These are phyloP conservation scores for Pholiota molesta DNA, from an alignment of 768 basidiomycete species.

Conservation along the genomic window DNA sequence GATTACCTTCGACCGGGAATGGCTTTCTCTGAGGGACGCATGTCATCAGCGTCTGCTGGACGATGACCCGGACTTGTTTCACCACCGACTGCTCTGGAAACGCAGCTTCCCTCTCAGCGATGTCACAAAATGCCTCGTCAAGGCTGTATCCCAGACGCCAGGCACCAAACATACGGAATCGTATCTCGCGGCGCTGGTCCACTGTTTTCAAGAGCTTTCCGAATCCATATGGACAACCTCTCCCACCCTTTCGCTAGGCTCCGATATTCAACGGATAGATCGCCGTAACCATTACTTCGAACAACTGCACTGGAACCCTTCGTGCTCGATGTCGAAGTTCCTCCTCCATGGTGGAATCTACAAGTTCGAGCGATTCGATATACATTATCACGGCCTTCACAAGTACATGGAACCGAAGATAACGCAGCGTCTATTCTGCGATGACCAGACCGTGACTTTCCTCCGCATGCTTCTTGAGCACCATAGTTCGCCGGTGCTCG, in stretches of 20 bases:
- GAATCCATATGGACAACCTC: background rate
- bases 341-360: background rate
- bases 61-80: background rate
- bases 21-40: constrained; percentile 1
- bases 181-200: constrained; percentile 13
- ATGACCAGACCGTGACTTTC: background rate
- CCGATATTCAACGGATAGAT: background rate
- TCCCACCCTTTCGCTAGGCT: background rate
- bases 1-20: background rate
- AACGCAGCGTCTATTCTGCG: background rate
- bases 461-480: background rate
- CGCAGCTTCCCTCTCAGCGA: constrained; percentile 16
- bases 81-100: background rate
- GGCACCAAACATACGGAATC: constrained; percentile 12
- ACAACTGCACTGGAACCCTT: background rate
- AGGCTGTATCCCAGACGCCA: constrained; percentile 2
- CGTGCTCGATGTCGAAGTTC: background rate
- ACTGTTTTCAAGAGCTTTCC: constrained; percentile 21
- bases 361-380: background rate
- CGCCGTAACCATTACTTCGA: constrained; percentile 2
- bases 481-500: background rate
- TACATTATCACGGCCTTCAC: background rate
- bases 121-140: constrained; percentile 8
- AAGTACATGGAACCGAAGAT: background rate
- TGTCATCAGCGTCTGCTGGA: constrained; percentile 1